Evolutionary conservation across 345 rosid species (phyloP).

Genomic region (Lenwebbia sp.): DNA sequence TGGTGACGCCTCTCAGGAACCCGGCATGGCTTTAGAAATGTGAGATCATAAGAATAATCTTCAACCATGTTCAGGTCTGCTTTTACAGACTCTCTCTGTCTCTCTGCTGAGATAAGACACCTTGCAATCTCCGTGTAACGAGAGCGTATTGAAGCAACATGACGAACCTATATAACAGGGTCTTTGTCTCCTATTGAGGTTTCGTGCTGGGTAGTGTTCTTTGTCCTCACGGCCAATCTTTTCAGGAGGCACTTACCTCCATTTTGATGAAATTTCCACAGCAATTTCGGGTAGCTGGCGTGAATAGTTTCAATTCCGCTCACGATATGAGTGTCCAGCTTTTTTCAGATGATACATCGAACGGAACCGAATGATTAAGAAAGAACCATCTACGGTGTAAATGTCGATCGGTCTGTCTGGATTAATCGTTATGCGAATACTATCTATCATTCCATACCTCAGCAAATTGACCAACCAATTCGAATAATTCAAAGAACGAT

Average conservation of each 20-base stretch:
- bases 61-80: neutral
- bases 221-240: neutral
- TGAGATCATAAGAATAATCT: neutral
- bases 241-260: neutral
- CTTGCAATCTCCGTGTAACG: neutral
- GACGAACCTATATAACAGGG: neutral
- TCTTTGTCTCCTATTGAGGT: neutral
- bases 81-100: neutral
- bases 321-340: neutral
- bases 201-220: neutral
- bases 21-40: slow-evolving; percentile 66
- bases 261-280: neutral
- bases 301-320: neutral
- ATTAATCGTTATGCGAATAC: neutral
- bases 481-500: neutral
- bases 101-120: neutral
- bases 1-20: slow-evolving; percentile 61
- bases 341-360: neutral
- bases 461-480: too few species aligned
- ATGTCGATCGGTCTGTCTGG: neutral
- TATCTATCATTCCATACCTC: too few species aligned
- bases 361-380: neutral
- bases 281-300: neutral
- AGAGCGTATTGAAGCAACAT: neutral
- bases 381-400: neutral